phyloP scores from a whole-genome alignment of 148 eudicot species.

The Limonium bicolor region DNA sequence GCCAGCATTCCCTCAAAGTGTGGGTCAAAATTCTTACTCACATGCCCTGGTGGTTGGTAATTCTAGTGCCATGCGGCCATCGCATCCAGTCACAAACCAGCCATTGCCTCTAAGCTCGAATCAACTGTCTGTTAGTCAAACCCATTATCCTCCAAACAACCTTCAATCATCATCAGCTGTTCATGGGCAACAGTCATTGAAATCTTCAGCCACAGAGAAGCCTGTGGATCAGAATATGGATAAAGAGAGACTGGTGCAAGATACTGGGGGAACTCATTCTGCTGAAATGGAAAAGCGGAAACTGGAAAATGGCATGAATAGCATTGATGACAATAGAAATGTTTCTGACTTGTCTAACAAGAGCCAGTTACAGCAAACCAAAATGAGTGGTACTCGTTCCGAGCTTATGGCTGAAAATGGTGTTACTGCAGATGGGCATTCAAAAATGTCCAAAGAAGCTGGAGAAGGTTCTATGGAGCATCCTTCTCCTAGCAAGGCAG shows the following conservation, averaged over 20 bases:
- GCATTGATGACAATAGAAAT: slow-evolving; percentile 13
- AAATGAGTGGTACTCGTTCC: too few relatives aligned
- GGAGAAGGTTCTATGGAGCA: slow-evolving; percentile 14
- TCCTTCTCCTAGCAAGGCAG: slow-evolving; percentile 13
- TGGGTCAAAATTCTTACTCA: slow-evolving; percentile 25
- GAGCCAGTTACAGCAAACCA: slow-evolving; percentile 9
- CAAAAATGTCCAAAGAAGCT: slow-evolving; percentile 19
- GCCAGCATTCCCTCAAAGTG: slow-evolving; percentile 32
- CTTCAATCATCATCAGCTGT: slow-evolving; percentile 15
- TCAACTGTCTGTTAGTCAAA: slow-evolving; percentile 29
- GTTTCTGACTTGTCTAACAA: slow-evolving; percentile 9
- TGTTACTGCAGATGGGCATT: slow-evolving; percentile 13
- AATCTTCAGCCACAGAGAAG: slow-evolving; percentile 15
- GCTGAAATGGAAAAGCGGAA: slow-evolving; percentile 15
- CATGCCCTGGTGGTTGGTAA: slow-evolving; percentile 26
- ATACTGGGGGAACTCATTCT: slow-evolving; percentile 11
- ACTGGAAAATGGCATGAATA: slow-evolving; percentile 16
- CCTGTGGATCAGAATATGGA: slow-evolving; percentile 12
- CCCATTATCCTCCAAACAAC: slow-evolving; percentile 9
- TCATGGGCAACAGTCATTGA: slow-evolving; percentile 18
- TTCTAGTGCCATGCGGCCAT: slow-evolving; percentile 38
- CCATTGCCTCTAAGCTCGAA: slow-evolving; percentile 14
- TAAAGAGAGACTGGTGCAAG: slow-evolving; percentile 13
- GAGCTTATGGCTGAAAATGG: slow-evolving; percentile 19
- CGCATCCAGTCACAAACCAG: slow-evolving; percentile 20